Conservation (phyloP, 768 basidiomycete genomes). For the Suillus fuscotomentosus region DNA sequence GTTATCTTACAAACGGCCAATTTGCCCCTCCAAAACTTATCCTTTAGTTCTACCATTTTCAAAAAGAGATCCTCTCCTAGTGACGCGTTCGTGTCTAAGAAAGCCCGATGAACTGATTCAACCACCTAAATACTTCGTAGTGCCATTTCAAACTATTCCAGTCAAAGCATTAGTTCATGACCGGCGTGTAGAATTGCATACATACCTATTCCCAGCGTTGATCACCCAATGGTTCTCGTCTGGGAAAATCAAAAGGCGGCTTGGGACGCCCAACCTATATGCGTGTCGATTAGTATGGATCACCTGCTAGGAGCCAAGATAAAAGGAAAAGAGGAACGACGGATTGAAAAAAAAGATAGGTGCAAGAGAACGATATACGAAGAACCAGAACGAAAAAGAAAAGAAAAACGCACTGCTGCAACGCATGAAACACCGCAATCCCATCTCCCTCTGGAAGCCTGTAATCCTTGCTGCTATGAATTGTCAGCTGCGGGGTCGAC, state of each 20-base stretch:
- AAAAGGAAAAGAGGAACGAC: background rate
- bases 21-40: background rate
- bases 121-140: constrained; percentile 91
- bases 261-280: constrained; percentile 64
- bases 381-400: background rate
- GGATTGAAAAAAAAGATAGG: background rate
- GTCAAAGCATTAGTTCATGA: background rate
- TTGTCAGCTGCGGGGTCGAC: constrained; percentile 81
- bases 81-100: background rate
- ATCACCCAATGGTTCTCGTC: constrained; percentile 94
- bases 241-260: constrained; percentile 80
- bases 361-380: background rate
- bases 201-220: constrained; percentile 72
- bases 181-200: background rate
- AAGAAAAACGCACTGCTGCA: constrained; percentile 64
- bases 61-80: background rate
- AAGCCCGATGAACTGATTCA: constrained; percentile 62
- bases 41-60: background rate
- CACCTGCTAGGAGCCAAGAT: background rate
- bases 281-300: constrained; percentile 4
- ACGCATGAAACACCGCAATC: constrained; percentile 80
- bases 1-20: background rate
- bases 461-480: constrained; percentile 89
- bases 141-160: constrained; percentile 84
- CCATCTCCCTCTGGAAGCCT: constrained; percentile 84